phyloP scores from a whole-genome alignment of 164 flowering plant genomes.

The Annona cherimola region DNA sequence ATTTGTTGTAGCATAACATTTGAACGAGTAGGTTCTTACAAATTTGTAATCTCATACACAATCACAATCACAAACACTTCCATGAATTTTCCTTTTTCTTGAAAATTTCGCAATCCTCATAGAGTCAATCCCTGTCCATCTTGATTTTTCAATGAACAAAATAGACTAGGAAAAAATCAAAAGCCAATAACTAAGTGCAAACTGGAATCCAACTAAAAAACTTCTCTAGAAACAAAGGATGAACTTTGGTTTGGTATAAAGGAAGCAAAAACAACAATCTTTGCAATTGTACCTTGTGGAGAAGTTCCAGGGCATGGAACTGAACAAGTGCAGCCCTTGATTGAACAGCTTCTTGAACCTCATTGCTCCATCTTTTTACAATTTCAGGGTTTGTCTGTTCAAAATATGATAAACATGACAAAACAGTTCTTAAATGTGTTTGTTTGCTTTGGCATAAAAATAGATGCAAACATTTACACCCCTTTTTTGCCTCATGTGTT shows the following conservation, averaged over 20 bases:
- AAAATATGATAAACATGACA: neutral
- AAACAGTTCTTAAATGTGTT: neutral
- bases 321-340: conserved; percentile 97
- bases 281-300: conserved; percentile 60
- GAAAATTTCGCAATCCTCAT: too few species aligned
- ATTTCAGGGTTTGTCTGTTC: conserved; percentile 93
- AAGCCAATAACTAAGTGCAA: neutral
- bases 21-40: too few species aligned
- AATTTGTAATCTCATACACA: too few species aligned
- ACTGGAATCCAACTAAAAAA: neutral
- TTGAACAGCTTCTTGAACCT: conserved; percentile 98
- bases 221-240: neutral
- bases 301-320: conserved; percentile 87
- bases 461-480: too few species aligned
- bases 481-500: too few species aligned
- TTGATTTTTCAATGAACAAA: too few species aligned
- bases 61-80: too few species aligned
- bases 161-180: too few species aligned
- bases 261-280: neutral
- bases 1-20: too few species aligned
- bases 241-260: too few species aligned
- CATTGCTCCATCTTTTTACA: conserved; percentile 97
- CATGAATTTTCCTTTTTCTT: too few species aligned
- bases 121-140: too few species aligned
- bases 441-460: neutral